These are phyloP conservation scores for Kodamaea sp. DNA, from an alignment of 1,139 yeast genomes.

Conservation along the genomic window DNA sequence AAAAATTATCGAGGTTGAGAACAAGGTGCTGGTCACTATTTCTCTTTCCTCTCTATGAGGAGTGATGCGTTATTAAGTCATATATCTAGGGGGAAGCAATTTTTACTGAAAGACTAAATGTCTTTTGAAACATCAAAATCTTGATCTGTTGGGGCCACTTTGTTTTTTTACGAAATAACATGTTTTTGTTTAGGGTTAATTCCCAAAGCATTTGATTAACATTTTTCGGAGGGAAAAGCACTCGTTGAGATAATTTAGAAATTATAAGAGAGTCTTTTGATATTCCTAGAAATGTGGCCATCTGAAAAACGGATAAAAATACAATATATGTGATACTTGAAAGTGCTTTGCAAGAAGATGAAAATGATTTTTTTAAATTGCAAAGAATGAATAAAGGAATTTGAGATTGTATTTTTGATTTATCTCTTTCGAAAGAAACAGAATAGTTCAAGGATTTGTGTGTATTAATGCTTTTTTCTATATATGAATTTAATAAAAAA, in stretches of 20 bases:
- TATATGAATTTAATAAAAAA: slow-evolving; percentile 12
- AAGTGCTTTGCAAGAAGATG: no score
- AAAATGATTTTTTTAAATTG: no score
- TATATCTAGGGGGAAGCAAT: slow-evolving; percentile 14
- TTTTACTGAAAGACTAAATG: slow-evolving; percentile 4
- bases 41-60: slow-evolving; percentile 7
- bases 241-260: no score
- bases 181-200: no score
- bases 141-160: background rate
- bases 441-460: background rate
- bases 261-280: no score
- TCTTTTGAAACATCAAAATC: slow-evolving; percentile 1
- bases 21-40: slow-evolving; percentile 7
- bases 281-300: no score
- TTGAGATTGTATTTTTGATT: background rate
- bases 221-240: no score
- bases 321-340: no score
- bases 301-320: no score
- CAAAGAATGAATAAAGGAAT: no score
- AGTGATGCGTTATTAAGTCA: slow-evolving; percentile 13
- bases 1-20: slow-evolving; percentile 5
- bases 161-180: no score
- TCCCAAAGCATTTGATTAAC: no score
- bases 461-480: slow-evolving; percentile 13
- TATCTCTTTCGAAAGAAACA: background rate